phyloP scores from a whole-genome alignment of 1,139 yeast species.

The Saccharomycopsis hybrid region DNA sequence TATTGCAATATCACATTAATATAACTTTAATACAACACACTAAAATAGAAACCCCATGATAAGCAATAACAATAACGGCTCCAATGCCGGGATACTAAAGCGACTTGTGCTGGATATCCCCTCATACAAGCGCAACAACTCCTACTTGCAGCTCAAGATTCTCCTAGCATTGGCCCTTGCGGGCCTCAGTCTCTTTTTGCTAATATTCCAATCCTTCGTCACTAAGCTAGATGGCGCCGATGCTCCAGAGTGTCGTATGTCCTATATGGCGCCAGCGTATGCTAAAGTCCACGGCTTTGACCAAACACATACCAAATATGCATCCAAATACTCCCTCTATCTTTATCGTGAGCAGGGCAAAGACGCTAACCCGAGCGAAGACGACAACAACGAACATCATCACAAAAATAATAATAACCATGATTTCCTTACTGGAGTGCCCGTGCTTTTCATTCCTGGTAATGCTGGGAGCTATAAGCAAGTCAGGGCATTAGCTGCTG shows the following conservation, averaged over 20 bases:
- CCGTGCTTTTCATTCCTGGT: conserved; percentile 91
- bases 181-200: conserved; percentile 6
- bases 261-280: conserved; percentile 73
- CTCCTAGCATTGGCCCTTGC: background rate
- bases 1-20: too few species aligned
- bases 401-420: too few species aligned
- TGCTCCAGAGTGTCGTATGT: conserved; percentile 46
- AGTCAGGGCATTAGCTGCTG: conserved; percentile 87
- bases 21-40: too few species aligned
- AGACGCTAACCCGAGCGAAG: conserved; percentile 49
- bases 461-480: conserved; percentile 94
- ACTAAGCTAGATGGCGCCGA: conserved; percentile 32
- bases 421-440: conserved; percentile 59
- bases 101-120: background rate
- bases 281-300: conserved; percentile 70
- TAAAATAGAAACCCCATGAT: too few species aligned
- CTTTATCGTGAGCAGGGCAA: conserved; percentile 72
- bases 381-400: conserved; percentile 32
- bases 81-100: background rate
- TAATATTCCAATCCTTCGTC: conserved; percentile 13
- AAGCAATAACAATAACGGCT: background rate
- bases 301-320: conserved; percentile 60
- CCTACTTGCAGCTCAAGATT: conserved; percentile 1
- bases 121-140: background rate
- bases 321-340: conserved; percentile 73